These are phyloP conservation scores for Acacia pycnantha DNA, from an alignment of 331 rosid genomes.

Conservation along the genomic window DNA sequence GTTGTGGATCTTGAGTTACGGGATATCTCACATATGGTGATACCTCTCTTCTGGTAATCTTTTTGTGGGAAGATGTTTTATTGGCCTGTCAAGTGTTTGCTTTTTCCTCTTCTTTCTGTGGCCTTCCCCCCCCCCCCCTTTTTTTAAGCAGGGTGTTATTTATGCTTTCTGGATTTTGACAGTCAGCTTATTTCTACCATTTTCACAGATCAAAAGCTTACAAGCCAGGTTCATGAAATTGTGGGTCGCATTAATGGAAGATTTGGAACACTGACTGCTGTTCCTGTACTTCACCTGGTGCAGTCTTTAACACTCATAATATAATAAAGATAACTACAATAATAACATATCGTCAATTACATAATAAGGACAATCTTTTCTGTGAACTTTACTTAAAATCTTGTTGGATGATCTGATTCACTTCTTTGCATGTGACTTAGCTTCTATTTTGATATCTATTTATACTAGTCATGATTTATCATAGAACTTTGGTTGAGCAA, in stretches of 20 bases:
- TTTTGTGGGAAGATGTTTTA: neutral
- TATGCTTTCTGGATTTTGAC: slow-evolving; percentile 14
- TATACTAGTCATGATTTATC: neutral
- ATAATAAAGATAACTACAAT: neutral
- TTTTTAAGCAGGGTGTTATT: neutral
- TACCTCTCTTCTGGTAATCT: neutral
- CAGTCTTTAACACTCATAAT: slow-evolving; percentile 18
- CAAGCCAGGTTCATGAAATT: slow-evolving; percentile 90
- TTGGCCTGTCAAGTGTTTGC: slow-evolving; percentile 11
- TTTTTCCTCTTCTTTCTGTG: neutral
- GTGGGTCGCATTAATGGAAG: slow-evolving; percentile 86
- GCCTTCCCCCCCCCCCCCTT: neutral
- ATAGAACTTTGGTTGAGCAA: neutral
- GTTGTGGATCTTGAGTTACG: slow-evolving; percentile 11
- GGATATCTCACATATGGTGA: neutral
- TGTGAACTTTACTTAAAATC: neutral
- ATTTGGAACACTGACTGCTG: slow-evolving; percentile 71
- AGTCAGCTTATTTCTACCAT: slow-evolving; percentile 30
- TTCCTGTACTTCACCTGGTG: slow-evolving; percentile 85
- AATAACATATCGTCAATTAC: neutral
- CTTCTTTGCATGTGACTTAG: neutral
- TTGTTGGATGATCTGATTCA: neutral
- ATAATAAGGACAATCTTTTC: neutral
- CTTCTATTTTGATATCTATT: neutral
- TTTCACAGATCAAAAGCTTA: slow-evolving; percentile 73